phyloP scores from a whole-genome alignment of 805 yeast species.

The Nakazawaea sp. region DNA sequence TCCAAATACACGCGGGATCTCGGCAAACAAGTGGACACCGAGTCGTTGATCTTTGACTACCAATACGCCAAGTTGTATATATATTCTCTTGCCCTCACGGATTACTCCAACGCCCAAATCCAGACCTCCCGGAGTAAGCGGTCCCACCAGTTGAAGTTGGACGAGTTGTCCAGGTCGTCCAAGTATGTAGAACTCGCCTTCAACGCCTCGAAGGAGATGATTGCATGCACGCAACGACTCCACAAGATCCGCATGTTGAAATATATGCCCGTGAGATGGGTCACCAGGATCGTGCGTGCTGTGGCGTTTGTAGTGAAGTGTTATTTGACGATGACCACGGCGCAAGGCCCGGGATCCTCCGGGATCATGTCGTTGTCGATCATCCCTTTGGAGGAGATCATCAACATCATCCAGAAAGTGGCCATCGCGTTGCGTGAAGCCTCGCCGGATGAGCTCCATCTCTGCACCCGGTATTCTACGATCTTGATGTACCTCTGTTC shows the following conservation, averaged over 20 bases:
- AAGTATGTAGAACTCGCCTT: constrained; percentile 78
- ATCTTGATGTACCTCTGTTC: constrained; percentile 70
- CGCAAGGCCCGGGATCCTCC: constrained; percentile 25
- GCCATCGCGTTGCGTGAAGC: constrained; percentile 74
- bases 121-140: constrained; percentile 16
- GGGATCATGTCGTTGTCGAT: constrained; percentile 53
- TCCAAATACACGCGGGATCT: constrained; percentile 33
- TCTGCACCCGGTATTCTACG: constrained; percentile 74
- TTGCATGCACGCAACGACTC: constrained; percentile 64
- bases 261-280: constrained; percentile 92
- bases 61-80: constrained; percentile 80
- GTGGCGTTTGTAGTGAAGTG: constrained; percentile 89
- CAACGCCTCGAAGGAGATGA: constrained; percentile 74
- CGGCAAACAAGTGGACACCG: constrained; percentile 46
- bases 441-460: constrained; percentile 83
- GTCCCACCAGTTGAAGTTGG: constrained; percentile 40
- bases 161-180: constrained; percentile 67
- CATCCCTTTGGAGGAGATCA: constrained; percentile 65
- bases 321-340: constrained; percentile 52
- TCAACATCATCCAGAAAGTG: constrained; percentile 59
- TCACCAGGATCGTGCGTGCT: constrained; percentile 76
- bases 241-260: constrained; percentile 56
- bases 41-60: constrained; percentile 73
- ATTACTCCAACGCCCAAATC: constrained; percentile 29
- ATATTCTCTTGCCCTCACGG: constrained; percentile 72